Percentiles rank a stretch among this genome's conserved stretches.
Conservation (phyloP, 306 rosid genomes). For the Geum urbanum region DNA sequence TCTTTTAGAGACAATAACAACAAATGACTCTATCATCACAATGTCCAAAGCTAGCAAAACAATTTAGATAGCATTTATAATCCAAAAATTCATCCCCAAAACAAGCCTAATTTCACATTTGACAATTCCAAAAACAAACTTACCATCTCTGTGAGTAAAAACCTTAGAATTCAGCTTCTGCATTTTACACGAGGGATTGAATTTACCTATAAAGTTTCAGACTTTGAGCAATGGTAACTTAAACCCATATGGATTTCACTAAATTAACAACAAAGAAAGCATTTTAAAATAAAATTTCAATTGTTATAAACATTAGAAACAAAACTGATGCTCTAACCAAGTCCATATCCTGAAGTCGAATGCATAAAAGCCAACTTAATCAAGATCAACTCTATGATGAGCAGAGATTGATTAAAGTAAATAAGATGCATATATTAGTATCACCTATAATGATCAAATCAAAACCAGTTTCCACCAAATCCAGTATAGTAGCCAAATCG, state of each 20-base stretch:
- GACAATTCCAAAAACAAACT: slow-evolving; percentile 5
- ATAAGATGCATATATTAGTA: no score
- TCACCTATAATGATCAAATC: no score
- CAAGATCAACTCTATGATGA: no score
- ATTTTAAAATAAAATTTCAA: no score
- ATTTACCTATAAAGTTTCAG: slow-evolving; percentile 36
- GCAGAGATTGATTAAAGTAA: no score
- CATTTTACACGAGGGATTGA: slow-evolving; percentile 37
- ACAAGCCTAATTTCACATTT: background rate
- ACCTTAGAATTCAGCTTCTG: slow-evolving; percentile 63
- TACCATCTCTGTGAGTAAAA: slow-evolving; percentile 89
- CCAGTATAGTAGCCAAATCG: no score
- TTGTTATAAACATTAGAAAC: no score
- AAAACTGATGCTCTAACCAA: no score
- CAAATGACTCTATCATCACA: background rate
- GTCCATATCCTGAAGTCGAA: no score
- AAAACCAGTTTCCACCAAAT: no score
- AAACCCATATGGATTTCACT: background rate
- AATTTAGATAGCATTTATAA: slow-evolving; percentile 3
- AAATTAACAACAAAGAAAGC: background rate
- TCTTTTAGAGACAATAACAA: slow-evolving; percentile 13
- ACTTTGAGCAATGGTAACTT: slow-evolving; percentile 13
- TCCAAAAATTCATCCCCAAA: background rate
- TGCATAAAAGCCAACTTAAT: no score
- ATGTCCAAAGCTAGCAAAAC: background rate